Evolutionary conservation across 2,329 filamentous ascomycete genomes (phyloP).

Genomic region (Beauveria asiatica): DNA sequence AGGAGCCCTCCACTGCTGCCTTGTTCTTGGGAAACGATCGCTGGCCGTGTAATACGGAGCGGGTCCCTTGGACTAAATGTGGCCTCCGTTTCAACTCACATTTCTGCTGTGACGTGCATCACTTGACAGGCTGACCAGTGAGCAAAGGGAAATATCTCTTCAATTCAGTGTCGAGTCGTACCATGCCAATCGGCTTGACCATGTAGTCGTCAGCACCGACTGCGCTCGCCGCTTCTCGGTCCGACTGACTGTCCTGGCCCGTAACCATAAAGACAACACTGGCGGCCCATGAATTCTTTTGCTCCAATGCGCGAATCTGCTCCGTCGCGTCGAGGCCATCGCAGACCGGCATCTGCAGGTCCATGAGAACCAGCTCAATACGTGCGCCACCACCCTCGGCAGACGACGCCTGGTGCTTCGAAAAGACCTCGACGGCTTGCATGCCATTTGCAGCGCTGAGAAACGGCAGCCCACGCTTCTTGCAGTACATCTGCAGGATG

Average conservation of each 20-base stretch:
- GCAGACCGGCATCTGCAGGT: conserved; percentile 22
- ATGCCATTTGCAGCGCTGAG: conserved; percentile 33
- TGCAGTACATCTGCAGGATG: conserved; percentile 38
- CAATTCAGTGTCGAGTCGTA: neutral
- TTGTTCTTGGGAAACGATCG: too few species aligned
- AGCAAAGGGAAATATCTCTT: neutral
- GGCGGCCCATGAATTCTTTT: conserved; percentile 9
- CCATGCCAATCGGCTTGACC: conserved; percentile 1
- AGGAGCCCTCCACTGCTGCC: too few species aligned
- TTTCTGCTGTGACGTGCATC: neutral
- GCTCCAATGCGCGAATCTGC: conserved; percentile 19
- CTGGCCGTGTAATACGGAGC: too few species aligned
- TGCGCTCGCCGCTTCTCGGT: neutral
- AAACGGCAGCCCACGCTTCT: conserved; percentile 33
- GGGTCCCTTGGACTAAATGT: too few species aligned
- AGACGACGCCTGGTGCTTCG: conserved; percentile 13
- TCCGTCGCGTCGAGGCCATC: conserved; percentile 21
- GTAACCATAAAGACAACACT: conserved; percentile 21
- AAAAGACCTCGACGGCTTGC: conserved; percentile 31
- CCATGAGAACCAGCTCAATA: conserved; percentile 21
- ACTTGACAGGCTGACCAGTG: neutral
- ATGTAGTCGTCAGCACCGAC: neutral
- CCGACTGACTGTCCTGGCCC: conserved; percentile 18
- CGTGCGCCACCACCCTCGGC: conserved; percentile 7
- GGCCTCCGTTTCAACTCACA: too few species aligned